Percentiles rank a stretch among this genome's conserved stretches.
phyloP scores from a whole-genome alignment of 176 grass and related monocot species.

The Oryza meridionalis region DNA sequence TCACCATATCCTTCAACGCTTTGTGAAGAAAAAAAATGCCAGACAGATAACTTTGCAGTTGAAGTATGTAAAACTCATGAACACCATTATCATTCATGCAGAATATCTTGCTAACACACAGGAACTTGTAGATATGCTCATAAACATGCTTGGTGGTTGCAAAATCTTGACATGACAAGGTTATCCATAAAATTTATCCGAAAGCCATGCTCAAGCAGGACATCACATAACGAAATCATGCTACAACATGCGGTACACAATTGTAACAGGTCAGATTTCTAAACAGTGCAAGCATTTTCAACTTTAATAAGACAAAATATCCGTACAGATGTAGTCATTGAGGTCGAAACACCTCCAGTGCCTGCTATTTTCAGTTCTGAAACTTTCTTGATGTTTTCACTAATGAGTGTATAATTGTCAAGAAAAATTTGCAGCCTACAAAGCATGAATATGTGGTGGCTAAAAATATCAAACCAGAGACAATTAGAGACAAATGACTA shows the following conservation, averaged over 20 bases:
- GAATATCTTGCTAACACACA: constrained; percentile 7
- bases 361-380: not conserved
- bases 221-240: not conserved
- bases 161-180: not conserved
- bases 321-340: not conserved
- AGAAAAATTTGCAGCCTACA: not conserved
- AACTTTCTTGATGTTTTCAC: not conserved
- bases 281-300: constrained; percentile 27
- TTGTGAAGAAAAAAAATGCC: not conserved
- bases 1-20: not conserved
- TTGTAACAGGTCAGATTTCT: not conserved
- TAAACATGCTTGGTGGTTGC: constrained; percentile 10
- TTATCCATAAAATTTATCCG: not conserved
- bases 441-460: not conserved
- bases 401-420: not conserved
- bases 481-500: not conserved
- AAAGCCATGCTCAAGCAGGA: not conserved
- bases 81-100: constrained; percentile 3
- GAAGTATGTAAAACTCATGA: not conserved
- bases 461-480: constrained; percentile 14
- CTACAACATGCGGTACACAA: not conserved
- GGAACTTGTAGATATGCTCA: constrained; percentile 8
- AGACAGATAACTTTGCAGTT: not conserved
- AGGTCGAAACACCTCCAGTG: not conserved
- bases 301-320: not conserved